These are phyloP conservation scores for Lithocarpus polystachyus DNA, from an alignment of 306 rosid species.

Conservation along the genomic window DNA sequence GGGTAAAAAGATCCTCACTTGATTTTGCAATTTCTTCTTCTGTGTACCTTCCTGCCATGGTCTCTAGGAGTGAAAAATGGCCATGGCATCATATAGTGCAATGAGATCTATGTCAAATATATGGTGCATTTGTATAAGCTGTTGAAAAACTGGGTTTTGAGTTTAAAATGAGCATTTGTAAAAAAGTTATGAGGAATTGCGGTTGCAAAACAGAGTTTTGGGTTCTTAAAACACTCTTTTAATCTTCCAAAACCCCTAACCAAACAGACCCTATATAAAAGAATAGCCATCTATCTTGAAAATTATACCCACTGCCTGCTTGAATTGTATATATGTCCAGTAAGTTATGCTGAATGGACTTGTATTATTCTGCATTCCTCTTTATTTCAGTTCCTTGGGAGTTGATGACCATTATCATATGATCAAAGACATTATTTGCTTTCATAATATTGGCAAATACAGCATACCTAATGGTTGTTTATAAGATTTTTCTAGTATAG, in stretches of 20 bases:
- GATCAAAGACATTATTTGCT: background rate
- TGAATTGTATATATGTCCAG: background rate
- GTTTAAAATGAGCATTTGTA: no score
- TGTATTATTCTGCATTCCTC: background rate
- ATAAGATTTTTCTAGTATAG: no score
- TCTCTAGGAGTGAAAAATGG: background rate
- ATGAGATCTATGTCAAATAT: no score
- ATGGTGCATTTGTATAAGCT: no score
- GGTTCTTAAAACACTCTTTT: no score
- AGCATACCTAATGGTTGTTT: background rate
- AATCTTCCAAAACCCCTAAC: no score
- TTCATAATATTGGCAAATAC: background rate
- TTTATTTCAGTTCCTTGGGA: background rate
- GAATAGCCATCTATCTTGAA: no score
- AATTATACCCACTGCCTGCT: background rate
- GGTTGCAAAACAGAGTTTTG: no score
- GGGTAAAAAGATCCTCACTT: background rate
- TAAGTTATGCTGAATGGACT: background rate
- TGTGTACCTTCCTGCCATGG: background rate
- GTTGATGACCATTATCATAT: background rate
- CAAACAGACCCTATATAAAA: no score
- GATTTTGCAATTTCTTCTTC: background rate
- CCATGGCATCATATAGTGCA: no score
- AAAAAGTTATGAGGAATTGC: no score
- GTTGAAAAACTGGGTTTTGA: no score